A percentile compares a stretch with the other conserved stretches of the same genome.
Evolutionary conservation across 805 yeast species (phyloP).

Genomic region (Candida khao-thaluensis): DNA sequence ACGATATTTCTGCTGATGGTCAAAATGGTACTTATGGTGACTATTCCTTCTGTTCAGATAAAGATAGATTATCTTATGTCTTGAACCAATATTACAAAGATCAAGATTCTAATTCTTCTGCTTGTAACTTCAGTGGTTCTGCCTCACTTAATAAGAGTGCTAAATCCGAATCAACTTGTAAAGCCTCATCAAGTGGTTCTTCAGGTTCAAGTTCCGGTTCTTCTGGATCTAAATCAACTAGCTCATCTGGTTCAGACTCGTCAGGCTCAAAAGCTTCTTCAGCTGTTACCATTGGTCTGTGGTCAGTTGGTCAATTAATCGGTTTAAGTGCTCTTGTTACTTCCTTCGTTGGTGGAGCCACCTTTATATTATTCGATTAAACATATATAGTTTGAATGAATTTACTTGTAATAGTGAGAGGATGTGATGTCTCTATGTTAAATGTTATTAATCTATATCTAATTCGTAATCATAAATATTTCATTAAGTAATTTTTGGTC

Average conservation of each 20-base stretch:
- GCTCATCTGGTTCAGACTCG: conserved; percentile 25
- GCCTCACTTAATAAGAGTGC: conserved; percentile 45
- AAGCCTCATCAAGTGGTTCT: conserved; percentile 17
- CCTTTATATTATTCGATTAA: conserved; percentile 28
- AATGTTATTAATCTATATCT: conserved; percentile 9
- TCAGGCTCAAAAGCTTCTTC: conserved; percentile 21
- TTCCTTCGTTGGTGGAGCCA: conserved; percentile 45
- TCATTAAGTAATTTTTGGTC: conserved; percentile 88
- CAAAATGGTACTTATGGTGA: conserved; percentile 67
- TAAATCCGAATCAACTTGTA: conserved; percentile 30
- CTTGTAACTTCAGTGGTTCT: conserved; percentile 72
- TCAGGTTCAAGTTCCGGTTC: conserved; percentile 19
- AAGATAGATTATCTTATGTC: conserved; percentile 63
- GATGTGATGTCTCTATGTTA: background rate
- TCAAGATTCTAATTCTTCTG: conserved; percentile 42
- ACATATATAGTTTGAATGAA: conserved; percentile 1
- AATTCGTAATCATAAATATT: conserved; percentile 79
- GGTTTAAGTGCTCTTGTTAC: conserved; percentile 35
- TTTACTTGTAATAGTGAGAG: background rate
- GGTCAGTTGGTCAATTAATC: conserved; percentile 31
- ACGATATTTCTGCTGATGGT: conserved; percentile 63
- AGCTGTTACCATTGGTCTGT: conserved; percentile 21
- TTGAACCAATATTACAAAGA: conserved; percentile 60
- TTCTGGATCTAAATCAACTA: conserved; percentile 16
- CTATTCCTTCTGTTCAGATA: conserved; percentile 66